Percentiles rank a stretch among this genome's conserved stretches.
phyloP scores from a whole-genome alignment of 1,284 basidiomycete species.

The Wallemia hederae region DNA sequence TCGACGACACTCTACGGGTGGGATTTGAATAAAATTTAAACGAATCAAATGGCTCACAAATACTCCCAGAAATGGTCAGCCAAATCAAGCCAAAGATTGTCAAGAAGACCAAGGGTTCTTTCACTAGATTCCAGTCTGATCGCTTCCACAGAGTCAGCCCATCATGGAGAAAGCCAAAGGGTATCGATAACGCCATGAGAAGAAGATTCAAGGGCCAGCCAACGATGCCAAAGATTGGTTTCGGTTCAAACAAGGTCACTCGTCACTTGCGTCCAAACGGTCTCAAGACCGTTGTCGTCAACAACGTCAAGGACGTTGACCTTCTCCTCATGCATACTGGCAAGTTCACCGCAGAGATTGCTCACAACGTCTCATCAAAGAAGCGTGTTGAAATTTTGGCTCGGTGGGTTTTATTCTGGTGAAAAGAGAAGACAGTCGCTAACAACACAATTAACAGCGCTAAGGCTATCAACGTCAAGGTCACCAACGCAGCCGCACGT shows the following conservation, averaged over 20 bases:
- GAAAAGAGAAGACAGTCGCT: not conserved
- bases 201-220: conserved; percentile 85
- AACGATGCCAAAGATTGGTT: conserved; percentile 60
- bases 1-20: no score
- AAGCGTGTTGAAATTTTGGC: conserved; percentile 83
- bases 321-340: conserved; percentile 95
- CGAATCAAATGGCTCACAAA: not conserved
- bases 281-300: conserved; percentile 74
- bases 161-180: conserved; percentile 37
- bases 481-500: conserved; percentile 82
- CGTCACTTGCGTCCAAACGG: conserved; percentile 81
- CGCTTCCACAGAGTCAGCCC: conserved; percentile 84
- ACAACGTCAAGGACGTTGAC: conserved; percentile 70
- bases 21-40: not conserved
- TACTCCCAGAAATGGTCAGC: not conserved
- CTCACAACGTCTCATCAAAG: conserved; percentile 85
- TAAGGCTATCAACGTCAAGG: conserved; percentile 64
- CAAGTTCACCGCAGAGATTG: conserved; percentile 83
- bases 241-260: conserved; percentile 34
- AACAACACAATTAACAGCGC: conserved; percentile 25
- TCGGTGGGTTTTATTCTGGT: conserved; percentile 24
- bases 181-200: conserved; percentile 84
- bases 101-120: conserved; percentile 5
- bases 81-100: conserved; percentile 1
- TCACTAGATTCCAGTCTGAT: conserved; percentile 84